Evolutionary conservation across 495 filamentous ascomycete species (phyloP), one percentile per base, ranked within the genome.

Genomic region (Penicillium nucicola): DNA sequence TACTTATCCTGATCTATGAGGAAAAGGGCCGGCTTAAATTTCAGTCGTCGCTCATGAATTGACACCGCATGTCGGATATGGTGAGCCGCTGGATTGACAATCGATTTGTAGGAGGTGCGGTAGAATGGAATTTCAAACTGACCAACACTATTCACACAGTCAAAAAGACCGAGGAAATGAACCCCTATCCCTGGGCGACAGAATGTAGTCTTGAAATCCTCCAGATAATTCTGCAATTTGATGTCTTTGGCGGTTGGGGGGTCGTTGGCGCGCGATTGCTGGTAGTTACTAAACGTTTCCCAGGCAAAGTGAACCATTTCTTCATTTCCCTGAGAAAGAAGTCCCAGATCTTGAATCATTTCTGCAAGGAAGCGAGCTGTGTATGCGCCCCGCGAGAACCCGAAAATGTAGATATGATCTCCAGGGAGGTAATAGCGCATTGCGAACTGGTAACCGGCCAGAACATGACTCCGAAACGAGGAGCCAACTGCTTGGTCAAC

Each of bases 251-350:
- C 80, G 70, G 32, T 77, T 76, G 3, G 74, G 75, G 28, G 71
- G 70, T 10, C 78, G 79, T 19, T 79, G 73, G 0, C 88, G 78
- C 50, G 25, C 2, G 25, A 28, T 28, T 81, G 78, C 62, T 93
- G 86, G 88, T 88, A 93, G 51, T 84, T 85, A 23, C 84, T 78
- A 57, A 93, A 93, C 0, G 88, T 88, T 66, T 90, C 90, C 88
- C 88, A 92, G 1, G 86, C 89, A 55, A 95, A 95, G 0, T 74
- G 70, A n/a, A 86, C 79, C 80, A 92, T 84, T 53, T 92, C 89
- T 59, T 95, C 89, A 54, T 95, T 95, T 3, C 89, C 89, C 42
- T 81, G 78, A 15, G 81, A 84, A 0, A 92, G 74, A 5, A 92
- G 73, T 3, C 89, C 89, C 37, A 93, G 78, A 48, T 87, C 84